A percentile compares a stretch with the other conserved stretches of the same genome.
These are phyloP conservation scores for Hemileia vastatrix DNA, from an alignment of 1,284 basidiomycete species.

Conservation along the genomic window DNA sequence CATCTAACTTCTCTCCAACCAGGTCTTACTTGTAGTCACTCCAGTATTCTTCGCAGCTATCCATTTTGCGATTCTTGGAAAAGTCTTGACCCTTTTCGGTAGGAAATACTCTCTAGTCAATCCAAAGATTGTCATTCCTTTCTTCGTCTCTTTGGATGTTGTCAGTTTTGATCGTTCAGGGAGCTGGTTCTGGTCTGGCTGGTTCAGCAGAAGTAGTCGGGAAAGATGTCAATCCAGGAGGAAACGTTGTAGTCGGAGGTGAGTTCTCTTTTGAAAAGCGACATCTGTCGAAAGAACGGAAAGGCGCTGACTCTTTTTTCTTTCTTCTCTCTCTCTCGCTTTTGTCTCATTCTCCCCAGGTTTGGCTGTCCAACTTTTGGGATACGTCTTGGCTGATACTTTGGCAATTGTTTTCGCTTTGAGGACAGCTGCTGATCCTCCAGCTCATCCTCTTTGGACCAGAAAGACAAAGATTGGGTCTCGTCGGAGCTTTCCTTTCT, in stretches of 20 bases:
- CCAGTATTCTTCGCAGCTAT: conserved; percentile 22
- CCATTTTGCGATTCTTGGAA: conserved; percentile 22
- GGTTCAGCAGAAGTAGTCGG: conserved; percentile 2
- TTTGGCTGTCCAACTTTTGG: conserved; percentile 10
- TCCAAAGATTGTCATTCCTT: conserved; percentile 12
- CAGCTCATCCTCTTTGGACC: conserved; percentile 12
- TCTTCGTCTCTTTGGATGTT: conserved; percentile 21
- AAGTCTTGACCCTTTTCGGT: conserved; percentile 3
- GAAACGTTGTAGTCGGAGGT: conserved; percentile 19
- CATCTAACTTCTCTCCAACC: no score
- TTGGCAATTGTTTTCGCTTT: background rate
- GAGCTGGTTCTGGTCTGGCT: conserved; percentile 17
- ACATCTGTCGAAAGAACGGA: no score
- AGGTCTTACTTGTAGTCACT: conserved; percentile 16
- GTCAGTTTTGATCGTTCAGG: conserved; percentile 15
- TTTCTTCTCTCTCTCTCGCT: no score
- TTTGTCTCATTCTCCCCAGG: background rate
- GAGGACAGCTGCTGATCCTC: conserved; percentile 1
- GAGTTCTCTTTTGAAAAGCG: background rate
- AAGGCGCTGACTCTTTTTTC: no score
- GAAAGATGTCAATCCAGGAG: background rate
- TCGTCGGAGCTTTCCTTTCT: conserved; percentile 2
- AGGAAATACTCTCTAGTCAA: conserved; percentile 5
- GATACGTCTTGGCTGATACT: conserved; percentile 7
- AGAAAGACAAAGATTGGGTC: background rate